These are phyloP conservation scores for Aegilops sharonensis DNA, from an alignment of 176 grass and related monocot species.

Conservation along the genomic window DNA sequence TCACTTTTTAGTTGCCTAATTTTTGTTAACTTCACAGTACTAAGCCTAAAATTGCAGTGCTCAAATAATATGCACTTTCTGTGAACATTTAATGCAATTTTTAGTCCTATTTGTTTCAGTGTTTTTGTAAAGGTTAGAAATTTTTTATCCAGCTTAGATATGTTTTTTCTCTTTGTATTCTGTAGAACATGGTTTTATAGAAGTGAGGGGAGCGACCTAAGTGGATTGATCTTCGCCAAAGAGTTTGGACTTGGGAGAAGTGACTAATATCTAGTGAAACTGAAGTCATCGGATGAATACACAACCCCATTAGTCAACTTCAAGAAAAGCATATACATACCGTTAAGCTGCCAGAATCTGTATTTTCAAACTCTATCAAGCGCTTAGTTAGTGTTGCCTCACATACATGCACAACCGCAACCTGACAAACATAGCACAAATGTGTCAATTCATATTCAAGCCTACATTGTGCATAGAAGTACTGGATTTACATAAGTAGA, in stretches of 20 bases:
- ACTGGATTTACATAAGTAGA: not conserved
- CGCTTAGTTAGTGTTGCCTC: constrained; percentile 92
- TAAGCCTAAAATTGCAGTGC: not conserved
- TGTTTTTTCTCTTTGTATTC: not conserved
- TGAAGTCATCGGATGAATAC: constrained; percentile 1
- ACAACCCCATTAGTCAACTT: not conserved
- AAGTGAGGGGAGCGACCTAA: not conserved
- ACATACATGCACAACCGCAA: constrained; percentile 81
- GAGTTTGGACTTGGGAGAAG: not conserved
- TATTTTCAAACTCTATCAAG: constrained; percentile 93
- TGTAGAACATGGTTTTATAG: not conserved
- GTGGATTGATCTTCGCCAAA: not conserved
- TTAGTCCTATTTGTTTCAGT: not conserved
- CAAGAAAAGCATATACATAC: constrained; percentile 42
- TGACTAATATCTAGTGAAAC: not conserved
- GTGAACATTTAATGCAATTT: not conserved
- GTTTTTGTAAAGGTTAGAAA: not conserved
- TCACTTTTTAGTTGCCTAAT: not conserved
- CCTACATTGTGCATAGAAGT: not conserved
- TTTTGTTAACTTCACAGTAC: not conserved
- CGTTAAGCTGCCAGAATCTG: constrained; percentile 86
- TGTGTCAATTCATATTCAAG: not conserved
- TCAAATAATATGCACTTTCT: not conserved
- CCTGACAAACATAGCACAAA: constrained; percentile 53
- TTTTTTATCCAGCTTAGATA: not conserved